Conservation (phyloP, 345 rosid species). For the Kernera saxatilis region DNA sequence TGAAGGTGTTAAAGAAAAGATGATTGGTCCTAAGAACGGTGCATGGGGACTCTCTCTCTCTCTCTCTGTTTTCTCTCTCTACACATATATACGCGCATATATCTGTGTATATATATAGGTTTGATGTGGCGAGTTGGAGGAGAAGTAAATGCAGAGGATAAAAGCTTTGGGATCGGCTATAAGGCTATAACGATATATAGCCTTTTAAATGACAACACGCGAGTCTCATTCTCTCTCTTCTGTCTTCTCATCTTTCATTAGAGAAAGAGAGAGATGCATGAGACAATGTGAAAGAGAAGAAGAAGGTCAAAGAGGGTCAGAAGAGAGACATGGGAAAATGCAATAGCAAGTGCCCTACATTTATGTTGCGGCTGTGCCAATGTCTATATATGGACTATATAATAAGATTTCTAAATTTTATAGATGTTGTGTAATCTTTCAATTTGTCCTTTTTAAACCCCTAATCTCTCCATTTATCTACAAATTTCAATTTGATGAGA, state of each 20-base stretch:
- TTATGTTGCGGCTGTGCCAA: slow-evolving; percentile 17
- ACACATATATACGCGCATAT: neutral
- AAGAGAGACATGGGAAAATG: slow-evolving; percentile 15
- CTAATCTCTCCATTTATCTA: neutral
- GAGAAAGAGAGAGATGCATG: neutral
- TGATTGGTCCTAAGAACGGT: slow-evolving; percentile 23
- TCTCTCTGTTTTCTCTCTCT: neutral
- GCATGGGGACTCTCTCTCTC: slow-evolving; percentile 16
- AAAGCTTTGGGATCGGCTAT: neutral
- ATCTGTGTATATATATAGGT: neutral
- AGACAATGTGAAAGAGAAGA: slow-evolving; percentile 14
- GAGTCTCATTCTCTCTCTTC: neutral
- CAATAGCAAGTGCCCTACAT: slow-evolving; percentile 1
- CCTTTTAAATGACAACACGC: slow-evolving; percentile 4
- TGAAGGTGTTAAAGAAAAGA: neutral
- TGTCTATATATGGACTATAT: neutral
- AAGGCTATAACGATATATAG: neutral
- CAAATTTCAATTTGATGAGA: neutral
- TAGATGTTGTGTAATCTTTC: neutral
- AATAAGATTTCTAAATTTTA: neutral
- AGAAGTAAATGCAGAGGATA: slow-evolving; percentile 25
- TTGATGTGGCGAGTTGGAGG: slow-evolving; percentile 6
- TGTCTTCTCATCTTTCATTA: neutral
- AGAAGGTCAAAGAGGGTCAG: slow-evolving; percentile 25
- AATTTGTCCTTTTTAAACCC: neutral